phyloP scores from a whole-genome alignment of 108 stramenopile species.

The Stephanodiscus minutulus region DNA sequence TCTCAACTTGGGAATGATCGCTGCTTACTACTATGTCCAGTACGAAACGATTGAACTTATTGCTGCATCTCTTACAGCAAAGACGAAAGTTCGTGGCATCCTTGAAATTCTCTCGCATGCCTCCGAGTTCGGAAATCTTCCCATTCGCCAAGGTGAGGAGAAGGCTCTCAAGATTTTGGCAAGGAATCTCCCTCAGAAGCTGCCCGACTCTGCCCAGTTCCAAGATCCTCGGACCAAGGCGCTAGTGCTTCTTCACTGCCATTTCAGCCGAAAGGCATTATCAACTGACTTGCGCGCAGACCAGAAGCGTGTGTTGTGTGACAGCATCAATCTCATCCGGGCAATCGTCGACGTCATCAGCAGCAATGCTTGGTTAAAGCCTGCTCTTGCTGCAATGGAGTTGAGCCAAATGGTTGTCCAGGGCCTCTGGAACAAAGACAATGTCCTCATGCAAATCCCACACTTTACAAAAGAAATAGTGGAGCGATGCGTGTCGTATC shows the following conservation, averaged over 20 bases:
- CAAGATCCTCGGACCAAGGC: slow-evolving; percentile 91
- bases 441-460: slow-evolving; percentile 92
- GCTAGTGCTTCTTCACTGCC: slow-evolving; percentile 89
- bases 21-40: slow-evolving; percentile 96
- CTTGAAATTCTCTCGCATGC: slow-evolving; percentile 95
- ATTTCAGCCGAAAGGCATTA: slow-evolving; percentile 83
- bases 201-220: slow-evolving; percentile 72
- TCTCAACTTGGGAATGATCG: slow-evolving; percentile 99
- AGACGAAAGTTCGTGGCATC: slow-evolving; percentile 92
- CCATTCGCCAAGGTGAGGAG: slow-evolving; percentile 93
- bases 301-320: slow-evolving; percentile 78
- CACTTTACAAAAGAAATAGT: slow-evolving; percentile 95
- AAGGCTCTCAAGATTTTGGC: slow-evolving; percentile 86
- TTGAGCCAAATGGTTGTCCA: slow-evolving; percentile 98
- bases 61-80: slow-evolving; percentile 92
- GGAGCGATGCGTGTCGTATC: slow-evolving; percentile 64
- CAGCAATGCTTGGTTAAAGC: slow-evolving; percentile 96
- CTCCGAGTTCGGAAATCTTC: slow-evolving; percentile 86
- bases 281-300: slow-evolving; percentile 85
- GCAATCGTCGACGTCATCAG: slow-evolving; percentile 98
- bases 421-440: slow-evolving; percentile 95
- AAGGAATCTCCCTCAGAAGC: slow-evolving; percentile 73
- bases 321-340: slow-evolving; percentile 84
- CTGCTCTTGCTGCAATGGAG: slow-evolving; percentile 98
- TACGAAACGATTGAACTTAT: slow-evolving; percentile 98